Percentiles rank a stretch among this genome's conserved stretches.
phyloP scores from a whole-genome alignment of 768 basidiomycete species.

The Auricularia sp. region DNA sequence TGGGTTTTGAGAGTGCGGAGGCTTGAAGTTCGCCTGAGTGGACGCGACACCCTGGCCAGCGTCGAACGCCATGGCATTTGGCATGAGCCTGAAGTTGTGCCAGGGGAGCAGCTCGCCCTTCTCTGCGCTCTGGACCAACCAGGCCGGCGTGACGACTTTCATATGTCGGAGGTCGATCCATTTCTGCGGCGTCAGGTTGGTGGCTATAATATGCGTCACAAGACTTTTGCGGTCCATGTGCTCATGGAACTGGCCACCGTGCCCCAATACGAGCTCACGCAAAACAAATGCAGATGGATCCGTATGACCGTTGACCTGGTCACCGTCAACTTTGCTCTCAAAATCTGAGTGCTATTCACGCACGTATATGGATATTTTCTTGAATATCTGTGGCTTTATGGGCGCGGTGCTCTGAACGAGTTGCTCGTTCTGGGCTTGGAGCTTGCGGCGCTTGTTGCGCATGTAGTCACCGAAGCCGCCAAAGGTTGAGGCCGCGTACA shows the following conservation, averaged over 20 bases:
- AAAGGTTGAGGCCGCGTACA: constrained; percentile 72
- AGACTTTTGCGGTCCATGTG: constrained; percentile 72
- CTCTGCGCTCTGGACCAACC: constrained; percentile 76
- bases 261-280: constrained; percentile 63
- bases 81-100: constrained; percentile 46
- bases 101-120: constrained; percentile 65
- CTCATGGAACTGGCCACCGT: constrained; percentile 77
- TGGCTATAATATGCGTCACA: constrained; percentile 86
- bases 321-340: background rate
- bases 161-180: constrained; percentile 78
- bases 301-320: constrained; percentile 84
- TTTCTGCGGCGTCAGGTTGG: constrained; percentile 83
- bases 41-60: constrained; percentile 2
- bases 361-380: constrained; percentile 75
- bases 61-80: constrained; percentile 2
- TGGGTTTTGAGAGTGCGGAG: background rate
- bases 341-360: constrained; percentile 18
- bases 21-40: background rate
- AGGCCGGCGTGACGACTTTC: constrained; percentile 83
- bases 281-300: constrained; percentile 79
- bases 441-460: constrained; percentile 80
- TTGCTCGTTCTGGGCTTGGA: constrained; percentile 67
- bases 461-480: constrained; percentile 85
- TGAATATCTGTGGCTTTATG: constrained; percentile 47
- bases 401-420: constrained; percentile 18